These are phyloP conservation scores for Talaromyces sp. DNA, from an alignment of 2,329 filamentous ascomycete species.

Conservation along the genomic window DNA sequence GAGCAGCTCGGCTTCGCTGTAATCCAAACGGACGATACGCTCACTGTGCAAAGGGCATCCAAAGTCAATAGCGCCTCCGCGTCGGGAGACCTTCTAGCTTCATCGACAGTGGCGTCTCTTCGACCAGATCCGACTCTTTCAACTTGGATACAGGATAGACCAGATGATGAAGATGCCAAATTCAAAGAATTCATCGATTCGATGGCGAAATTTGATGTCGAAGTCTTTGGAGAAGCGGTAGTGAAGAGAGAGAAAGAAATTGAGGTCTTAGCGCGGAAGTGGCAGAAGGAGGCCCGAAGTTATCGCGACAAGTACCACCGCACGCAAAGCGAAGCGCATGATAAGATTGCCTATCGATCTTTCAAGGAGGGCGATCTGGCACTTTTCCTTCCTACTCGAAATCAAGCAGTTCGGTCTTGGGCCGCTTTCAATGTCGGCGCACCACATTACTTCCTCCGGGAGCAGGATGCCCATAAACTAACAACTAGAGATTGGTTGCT, in stretches of 20 bases:
- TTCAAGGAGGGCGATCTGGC: constrained; percentile 97
- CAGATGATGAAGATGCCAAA: constrained; percentile 66
- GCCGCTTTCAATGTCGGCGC: constrained; percentile 97
- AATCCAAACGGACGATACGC: constrained; percentile 67
- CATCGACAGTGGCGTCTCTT: constrained; percentile 38
- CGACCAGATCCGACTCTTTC: constrained; percentile 68
- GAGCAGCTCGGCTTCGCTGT: constrained; percentile 85
- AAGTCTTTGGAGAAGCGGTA: constrained; percentile 79
- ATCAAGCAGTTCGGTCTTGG: constrained; percentile 93
- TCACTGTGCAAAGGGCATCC: constrained; percentile 71
- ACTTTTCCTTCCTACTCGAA: constrained; percentile 88
- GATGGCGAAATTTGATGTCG: constrained; percentile 76
- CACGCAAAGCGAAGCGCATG: constrained; percentile 79
- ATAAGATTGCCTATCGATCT: constrained; percentile 92
- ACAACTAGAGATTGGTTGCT: constrained; percentile 92
- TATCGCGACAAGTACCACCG: constrained; percentile 85
- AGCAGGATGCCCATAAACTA: constrained; percentile 84
- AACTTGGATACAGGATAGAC: constrained; percentile 73
- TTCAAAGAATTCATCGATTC: constrained; percentile 73
- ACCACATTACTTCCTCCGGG: constrained; percentile 93
- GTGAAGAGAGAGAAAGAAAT: constrained; percentile 90
- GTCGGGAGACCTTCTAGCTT: constrained; percentile 36
- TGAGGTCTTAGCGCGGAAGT: constrained; percentile 88
- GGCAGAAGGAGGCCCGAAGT: constrained; percentile 80
- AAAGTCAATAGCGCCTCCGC: constrained; percentile 48